Conservation (phyloP, 345 rosid species). For the Dimocarpus longan region DNA sequence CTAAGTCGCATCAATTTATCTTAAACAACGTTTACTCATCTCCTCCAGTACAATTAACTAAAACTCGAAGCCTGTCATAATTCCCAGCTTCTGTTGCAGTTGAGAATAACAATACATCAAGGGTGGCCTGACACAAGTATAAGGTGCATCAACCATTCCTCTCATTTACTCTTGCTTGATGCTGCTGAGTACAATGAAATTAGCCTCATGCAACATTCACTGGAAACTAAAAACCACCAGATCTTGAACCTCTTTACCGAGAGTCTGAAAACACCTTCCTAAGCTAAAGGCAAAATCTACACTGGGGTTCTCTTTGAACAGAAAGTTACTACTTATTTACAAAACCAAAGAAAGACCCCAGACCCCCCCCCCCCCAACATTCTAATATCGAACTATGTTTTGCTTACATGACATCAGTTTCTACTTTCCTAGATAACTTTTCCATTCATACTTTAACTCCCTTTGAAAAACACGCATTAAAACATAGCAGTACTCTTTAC, state of each 20-base stretch:
- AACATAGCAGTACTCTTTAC: background rate
- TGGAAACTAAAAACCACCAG: background rate
- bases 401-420: background rate
- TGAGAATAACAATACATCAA: background rate
- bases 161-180: constrained; percentile 1
- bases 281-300: background rate
- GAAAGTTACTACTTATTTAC: background rate
- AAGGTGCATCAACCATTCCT: background rate
- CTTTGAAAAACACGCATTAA: background rate
- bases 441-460: background rate
- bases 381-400: background rate
- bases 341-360: background rate
- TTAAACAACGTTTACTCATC: constrained; percentile 4
- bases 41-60: background rate
- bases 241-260: background rate
- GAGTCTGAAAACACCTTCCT: background rate
- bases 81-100: constrained; percentile 4
- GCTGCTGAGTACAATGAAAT: background rate
- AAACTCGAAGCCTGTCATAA: background rate
- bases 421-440: background rate
- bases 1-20: background rate
- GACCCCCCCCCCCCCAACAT: background rate
- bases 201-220: background rate
- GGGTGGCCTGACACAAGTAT: background rate
- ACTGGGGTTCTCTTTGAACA: background rate